Conservation (phyloP, 2,329 filamentous ascomycete genomes). For the Fusarium pilosicola region DNA sequence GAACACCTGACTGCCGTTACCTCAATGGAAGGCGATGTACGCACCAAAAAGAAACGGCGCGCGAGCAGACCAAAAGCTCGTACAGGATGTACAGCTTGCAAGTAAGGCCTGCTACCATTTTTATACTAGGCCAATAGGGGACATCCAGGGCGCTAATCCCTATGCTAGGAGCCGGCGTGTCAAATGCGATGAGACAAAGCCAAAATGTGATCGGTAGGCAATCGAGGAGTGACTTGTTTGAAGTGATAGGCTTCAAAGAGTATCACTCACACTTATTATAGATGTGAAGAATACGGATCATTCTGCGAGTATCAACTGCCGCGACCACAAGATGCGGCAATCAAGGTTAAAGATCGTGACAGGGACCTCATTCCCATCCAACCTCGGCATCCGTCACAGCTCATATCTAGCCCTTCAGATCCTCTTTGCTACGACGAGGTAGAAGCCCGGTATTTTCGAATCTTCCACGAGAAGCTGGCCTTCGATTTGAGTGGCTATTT, state of each 20-base stretch:
- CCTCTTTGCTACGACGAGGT: not conserved
- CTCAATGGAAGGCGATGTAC: fast-evolving
- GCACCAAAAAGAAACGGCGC: not conserved
- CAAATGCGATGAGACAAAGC: not conserved
- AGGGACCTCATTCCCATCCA: not conserved
- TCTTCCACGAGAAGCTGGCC: not conserved
- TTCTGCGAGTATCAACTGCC: not conserved
- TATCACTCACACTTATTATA: not conserved
- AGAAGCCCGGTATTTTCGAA: not conserved
- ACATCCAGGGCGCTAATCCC: not conserved
- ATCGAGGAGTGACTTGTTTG: too few species aligned
- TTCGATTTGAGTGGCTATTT: not conserved
- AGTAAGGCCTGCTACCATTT: not conserved
- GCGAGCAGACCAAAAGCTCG: not conserved
- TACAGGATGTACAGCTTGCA: not conserved
- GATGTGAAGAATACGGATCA: not conserved
- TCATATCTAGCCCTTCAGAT: not conserved
- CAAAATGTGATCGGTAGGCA: not conserved
- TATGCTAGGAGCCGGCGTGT: not conserved
- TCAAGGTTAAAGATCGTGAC: fast-evolving
- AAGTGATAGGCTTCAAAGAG: not conserved
- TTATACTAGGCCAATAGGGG: fast-evolving
- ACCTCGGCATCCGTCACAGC: not conserved
- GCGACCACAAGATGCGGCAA: not conserved
- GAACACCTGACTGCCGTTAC: fast-evolving